Conservation (phyloP, 106 monocot species). For the Cymbidium sinense region DNA sequence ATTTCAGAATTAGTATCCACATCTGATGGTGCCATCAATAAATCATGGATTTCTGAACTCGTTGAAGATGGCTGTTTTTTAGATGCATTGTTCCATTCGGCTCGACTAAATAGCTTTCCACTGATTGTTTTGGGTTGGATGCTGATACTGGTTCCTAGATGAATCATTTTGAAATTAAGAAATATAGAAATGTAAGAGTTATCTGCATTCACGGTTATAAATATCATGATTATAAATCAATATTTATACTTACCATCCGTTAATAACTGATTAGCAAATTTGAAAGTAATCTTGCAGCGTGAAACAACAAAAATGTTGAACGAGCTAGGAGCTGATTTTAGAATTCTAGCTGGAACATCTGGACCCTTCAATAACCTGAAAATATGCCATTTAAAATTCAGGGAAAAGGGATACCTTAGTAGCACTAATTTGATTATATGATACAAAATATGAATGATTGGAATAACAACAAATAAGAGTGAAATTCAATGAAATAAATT, state of each 20-base stretch:
- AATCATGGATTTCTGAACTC: slow-evolving; percentile 13
- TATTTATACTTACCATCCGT: slow-evolving; percentile 20
- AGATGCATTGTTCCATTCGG: slow-evolving; percentile 12
- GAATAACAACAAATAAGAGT: not conserved
- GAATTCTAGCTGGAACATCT: slow-evolving; percentile 42
- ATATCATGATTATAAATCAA: not conserved
- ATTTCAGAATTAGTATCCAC: slow-evolving; percentile 7
- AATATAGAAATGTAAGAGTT: not conserved
- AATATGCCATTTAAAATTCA: slow-evolving; percentile 2
- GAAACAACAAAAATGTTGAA: slow-evolving; percentile 78
- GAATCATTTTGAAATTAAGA: not conserved
- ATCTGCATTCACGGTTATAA: not conserved
- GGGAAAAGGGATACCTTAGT: not conserved
- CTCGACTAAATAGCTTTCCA: slow-evolving; percentile 30
- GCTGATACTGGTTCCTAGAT: slow-evolving; percentile 19
- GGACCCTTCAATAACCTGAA: slow-evolving; percentile 39
- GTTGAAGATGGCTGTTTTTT: slow-evolving; percentile 8
- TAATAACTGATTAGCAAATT: slow-evolving; percentile 22
- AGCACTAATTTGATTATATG: not conserved
- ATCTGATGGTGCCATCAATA: slow-evolving; percentile 1
- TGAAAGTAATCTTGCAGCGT: slow-evolving; percentile 29
- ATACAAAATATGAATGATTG: not conserved
- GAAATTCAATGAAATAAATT: not conserved
- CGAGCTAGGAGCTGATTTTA: slow-evolving; percentile 39
- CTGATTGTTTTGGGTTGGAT: slow-evolving; percentile 25